Percentiles rank a stretch among this genome's conserved stretches.
These are phyloP conservation scores for Trichosanthes truncata DNA, from an alignment of 306 rosid species.

Conservation along the genomic window DNA sequence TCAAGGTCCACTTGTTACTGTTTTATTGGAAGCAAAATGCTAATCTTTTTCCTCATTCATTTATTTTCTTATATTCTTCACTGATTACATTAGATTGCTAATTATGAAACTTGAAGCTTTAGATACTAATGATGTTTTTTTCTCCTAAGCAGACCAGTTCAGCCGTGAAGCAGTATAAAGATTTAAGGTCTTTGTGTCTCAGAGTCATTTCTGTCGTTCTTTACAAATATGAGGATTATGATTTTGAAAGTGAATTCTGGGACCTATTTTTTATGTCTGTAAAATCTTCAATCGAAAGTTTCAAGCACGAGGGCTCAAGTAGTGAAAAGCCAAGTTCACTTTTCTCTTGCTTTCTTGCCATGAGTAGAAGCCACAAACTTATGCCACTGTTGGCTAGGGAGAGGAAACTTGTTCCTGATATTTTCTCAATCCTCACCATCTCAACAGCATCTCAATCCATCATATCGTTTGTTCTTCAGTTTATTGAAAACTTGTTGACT, in stretches of 20 bases:
- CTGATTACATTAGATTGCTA: background rate
- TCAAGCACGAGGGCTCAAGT: conserved; percentile 78
- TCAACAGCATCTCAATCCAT: conserved; percentile 66
- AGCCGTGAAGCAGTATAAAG: conserved; percentile 60
- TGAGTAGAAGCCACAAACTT: conserved; percentile 68
- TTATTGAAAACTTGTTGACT: conserved; percentile 66
- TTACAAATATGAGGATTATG: conserved; percentile 60
- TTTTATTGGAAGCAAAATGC: background rate
- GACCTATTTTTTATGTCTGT: conserved; percentile 64
- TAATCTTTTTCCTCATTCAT: background rate
- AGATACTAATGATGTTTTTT: background rate
- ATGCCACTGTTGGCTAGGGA: conserved; percentile 45
- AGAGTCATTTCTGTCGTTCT: conserved; percentile 56
- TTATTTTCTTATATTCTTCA: background rate
- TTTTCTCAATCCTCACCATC: conserved; percentile 54
- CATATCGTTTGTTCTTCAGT: conserved; percentile 58
- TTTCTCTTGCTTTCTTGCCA: conserved; percentile 76
- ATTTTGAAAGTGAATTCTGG: conserved; percentile 64
- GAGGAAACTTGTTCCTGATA: conserved; percentile 67
- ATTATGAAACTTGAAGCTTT: background rate
- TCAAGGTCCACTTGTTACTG: background rate
- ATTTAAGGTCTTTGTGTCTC: conserved; percentile 80
- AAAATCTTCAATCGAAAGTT: conserved; percentile 50
- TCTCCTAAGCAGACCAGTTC: conserved; percentile 35
- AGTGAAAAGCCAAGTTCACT: conserved; percentile 93